Percentiles rank a stretch among this genome's conserved stretches.
phyloP scores from a whole-genome alignment of 2,329 filamentous ascomycete species.

The Albophoma yamanashiensis region DNA sequence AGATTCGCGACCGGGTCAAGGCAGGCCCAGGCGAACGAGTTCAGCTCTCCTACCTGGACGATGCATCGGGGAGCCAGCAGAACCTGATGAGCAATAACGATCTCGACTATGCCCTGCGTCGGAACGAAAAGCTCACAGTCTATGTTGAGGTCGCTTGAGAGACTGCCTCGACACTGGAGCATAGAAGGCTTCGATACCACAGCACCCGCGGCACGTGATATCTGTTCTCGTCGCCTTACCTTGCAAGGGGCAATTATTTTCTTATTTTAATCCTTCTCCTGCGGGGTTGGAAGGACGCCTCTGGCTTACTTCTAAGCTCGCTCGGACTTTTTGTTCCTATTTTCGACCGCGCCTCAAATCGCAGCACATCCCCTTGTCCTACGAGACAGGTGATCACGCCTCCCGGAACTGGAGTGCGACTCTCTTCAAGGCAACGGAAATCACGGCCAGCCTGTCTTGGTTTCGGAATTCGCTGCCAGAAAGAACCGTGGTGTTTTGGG shows the following conservation, averaged over 20 bases:
- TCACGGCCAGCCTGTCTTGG: neutral
- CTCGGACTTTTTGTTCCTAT: neutral
- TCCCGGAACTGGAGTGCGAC: neutral
- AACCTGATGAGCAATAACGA: conserved; percentile 71
- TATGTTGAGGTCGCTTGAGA: conserved; percentile 48
- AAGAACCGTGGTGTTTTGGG: neutral
- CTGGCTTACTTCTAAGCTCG: neutral
- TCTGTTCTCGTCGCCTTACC: neutral
- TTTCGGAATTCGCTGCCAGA: neutral
- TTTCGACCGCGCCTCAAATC: neutral
- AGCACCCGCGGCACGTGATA: neutral
- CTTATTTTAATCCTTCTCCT: neutral
- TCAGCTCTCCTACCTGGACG: conserved; percentile 77
- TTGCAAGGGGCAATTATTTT: neutral
- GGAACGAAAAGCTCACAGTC: conserved; percentile 80
- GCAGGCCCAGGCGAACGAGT: conserved; percentile 59
- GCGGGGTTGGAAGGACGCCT: neutral
- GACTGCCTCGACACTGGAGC: neutral
- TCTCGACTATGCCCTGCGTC: conserved; percentile 65
- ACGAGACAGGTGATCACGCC: neutral
- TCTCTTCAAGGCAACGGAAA: neutral
- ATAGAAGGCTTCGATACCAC: neutral
- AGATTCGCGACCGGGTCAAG: conserved; percentile 75
- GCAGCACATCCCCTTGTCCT: neutral
- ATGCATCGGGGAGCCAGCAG: conserved; percentile 63